Percentiles rank a stretch among this genome's conserved stretches.
These are phyloP conservation scores for Phytophthora vignae DNA, from an alignment of 352 stramenopile species.

Conservation along the genomic window DNA sequence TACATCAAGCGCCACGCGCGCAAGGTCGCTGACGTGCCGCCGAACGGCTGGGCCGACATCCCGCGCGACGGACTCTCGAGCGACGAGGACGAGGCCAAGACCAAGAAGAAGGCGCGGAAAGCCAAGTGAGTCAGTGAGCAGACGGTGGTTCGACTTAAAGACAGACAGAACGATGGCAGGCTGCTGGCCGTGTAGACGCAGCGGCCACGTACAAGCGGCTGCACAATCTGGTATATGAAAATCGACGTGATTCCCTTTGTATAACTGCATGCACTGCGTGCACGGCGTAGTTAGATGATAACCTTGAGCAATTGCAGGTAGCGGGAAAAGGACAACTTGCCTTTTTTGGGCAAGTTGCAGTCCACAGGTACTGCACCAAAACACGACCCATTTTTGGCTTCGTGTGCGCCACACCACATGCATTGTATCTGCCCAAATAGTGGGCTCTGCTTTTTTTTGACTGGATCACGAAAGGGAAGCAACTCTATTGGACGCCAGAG, in stretches of 20 bases:
- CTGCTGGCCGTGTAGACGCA: slow-evolving; percentile 28
- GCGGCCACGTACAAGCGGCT: slow-evolving; percentile 15
- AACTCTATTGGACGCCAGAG: slow-evolving; percentile 39
- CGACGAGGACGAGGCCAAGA: slow-evolving; percentile 76
- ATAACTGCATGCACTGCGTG: slow-evolving; percentile 10
- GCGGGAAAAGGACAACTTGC: neutral
- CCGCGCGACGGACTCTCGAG: slow-evolving; percentile 80
- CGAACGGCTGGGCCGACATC: slow-evolving; percentile 76
- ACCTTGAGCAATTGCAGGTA: too few relatives aligned
- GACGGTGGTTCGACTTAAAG: slow-evolving; percentile 6
- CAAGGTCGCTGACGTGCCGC: slow-evolving; percentile 70
- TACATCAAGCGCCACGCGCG: slow-evolving; percentile 89
- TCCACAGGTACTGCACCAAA: neutral
- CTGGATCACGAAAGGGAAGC: slow-evolving; percentile 49
- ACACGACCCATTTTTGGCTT: neutral
- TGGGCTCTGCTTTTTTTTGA: slow-evolving; percentile 19
- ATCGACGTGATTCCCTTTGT: slow-evolving; percentile 36
- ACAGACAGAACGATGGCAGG: slow-evolving; percentile 13
- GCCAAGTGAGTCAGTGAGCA: slow-evolving; percentile 15
- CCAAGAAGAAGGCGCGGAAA: slow-evolving; percentile 51
- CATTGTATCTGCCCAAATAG: neutral
- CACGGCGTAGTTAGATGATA: too few relatives aligned
- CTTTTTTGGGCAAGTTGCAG: slow-evolving; percentile 1
- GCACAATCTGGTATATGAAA: slow-evolving; percentile 28
- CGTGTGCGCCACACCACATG: neutral